Evolutionary conservation across 345 rosid species (phyloP).

Genomic region (Euphorbia pulcherrima): DNA sequence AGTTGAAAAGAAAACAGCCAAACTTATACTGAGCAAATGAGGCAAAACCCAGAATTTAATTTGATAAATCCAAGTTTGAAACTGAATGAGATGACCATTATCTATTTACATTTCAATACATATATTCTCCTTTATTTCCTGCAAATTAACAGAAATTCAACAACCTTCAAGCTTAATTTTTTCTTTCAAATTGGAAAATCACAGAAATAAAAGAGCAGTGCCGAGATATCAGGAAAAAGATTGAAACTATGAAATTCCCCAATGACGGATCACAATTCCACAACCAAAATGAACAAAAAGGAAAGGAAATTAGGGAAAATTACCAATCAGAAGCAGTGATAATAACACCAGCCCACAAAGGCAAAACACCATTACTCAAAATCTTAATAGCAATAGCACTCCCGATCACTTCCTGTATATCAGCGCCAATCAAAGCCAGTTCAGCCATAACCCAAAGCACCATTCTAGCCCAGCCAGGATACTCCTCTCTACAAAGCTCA

Average conservation of each 20-base stretch:
- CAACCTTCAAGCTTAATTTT: background rate
- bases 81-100: no score
- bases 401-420: conserved; percentile 91
- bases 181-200: background rate
- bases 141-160: no score
- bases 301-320: conserved; percentile 2
- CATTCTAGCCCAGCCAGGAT: conserved; percentile 75
- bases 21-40: no score
- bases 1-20: no score
- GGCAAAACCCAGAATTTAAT: background rate
- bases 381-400: conserved; percentile 90
- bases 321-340: conserved; percentile 92
- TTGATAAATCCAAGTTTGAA: background rate
- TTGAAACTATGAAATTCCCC: background rate
- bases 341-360: conserved; percentile 86
- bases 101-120: no score
- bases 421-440: conserved; percentile 85
- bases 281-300: background rate
- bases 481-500: conserved; percentile 86
- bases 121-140: no score
- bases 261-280: background rate
- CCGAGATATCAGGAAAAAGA: background rate
- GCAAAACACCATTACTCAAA: conserved; percentile 68
- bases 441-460: conserved; percentile 90
- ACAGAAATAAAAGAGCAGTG: background rate